phyloP scores from a whole-genome alignment of 1,139 yeast species.

The Eremothecium sinecaudum region DNA sequence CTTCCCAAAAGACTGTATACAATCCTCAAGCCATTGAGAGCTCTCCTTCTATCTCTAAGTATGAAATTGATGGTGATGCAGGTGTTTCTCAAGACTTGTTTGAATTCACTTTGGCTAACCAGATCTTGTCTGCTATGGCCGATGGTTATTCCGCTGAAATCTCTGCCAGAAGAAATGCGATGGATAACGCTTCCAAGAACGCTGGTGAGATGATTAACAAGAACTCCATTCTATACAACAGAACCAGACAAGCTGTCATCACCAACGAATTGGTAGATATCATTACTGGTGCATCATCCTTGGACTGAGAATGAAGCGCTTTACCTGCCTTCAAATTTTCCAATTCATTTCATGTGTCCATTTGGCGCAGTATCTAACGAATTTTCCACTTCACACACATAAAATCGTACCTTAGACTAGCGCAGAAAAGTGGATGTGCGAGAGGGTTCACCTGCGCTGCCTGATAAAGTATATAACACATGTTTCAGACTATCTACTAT shows the following conservation, averaged over 20 bases:
- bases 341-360: too few species aligned
- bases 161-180: constrained; percentile 98
- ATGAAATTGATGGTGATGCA: constrained; percentile 76
- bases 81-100: constrained; percentile 51
- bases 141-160: constrained; percentile 98
- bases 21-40: constrained; percentile 64
- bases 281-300: constrained; percentile 98
- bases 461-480: too few species aligned
- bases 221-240: constrained; percentile 95
- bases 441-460: too few species aligned
- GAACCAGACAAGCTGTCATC: constrained; percentile 99
- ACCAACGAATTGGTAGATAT: constrained; percentile 99
- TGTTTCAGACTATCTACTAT: too few species aligned
- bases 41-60: constrained; percentile 80
- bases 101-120: constrained; percentile 85
- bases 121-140: constrained; percentile 84
- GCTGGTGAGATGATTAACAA: constrained; percentile 98
- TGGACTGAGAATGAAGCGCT: constrained; percentile 64
- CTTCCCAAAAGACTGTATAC: constrained; percentile 59
- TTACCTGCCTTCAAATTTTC: too few species aligned
- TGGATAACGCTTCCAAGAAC: constrained; percentile 99
- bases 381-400: constrained; percentile 1
- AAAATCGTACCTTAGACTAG: too few species aligned
- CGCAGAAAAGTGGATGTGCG: too few species aligned
- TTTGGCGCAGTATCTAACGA: too few species aligned